phyloP scores from a whole-genome alignment of 345 rosid genomes.

The Barbarea vulgaris region DNA sequence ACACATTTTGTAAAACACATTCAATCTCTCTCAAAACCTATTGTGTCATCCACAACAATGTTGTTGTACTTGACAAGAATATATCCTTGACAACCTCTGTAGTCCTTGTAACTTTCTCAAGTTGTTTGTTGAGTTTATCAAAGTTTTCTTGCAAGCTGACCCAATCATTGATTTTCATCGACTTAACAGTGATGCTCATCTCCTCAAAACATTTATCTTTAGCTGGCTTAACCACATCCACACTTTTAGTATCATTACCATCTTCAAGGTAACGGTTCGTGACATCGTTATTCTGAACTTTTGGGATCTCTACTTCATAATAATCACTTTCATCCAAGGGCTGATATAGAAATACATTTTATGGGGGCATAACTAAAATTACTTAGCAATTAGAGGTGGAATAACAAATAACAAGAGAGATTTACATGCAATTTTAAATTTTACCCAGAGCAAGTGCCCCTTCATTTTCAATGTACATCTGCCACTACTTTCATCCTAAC shows the following conservation, averaged over 20 bases:
- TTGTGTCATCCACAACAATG: too few relatives aligned
- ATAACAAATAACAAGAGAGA: too few relatives aligned
- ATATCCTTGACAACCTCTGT: conserved; percentile 74
- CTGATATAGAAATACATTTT: too few relatives aligned
- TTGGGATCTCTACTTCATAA: conserved; percentile 59
- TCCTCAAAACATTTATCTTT: conserved; percentile 93
- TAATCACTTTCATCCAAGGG: conserved; percentile 29
- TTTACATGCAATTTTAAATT: too few relatives aligned
- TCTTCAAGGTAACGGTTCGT: conserved; percentile 61
- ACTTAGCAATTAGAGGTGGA: too few relatives aligned
- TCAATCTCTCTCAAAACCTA: too few relatives aligned
- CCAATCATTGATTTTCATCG: conserved; percentile 98
- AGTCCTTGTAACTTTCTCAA: conserved; percentile 88
- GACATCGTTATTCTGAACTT: conserved; percentile 42
- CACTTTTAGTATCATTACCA: conserved; percentile 49
- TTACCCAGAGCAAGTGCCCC: too few relatives aligned
- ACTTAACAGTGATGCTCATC: conserved; percentile 69
- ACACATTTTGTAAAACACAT: background rate
- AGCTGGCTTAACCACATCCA: conserved; percentile 77
- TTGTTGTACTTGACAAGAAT: too few relatives aligned
- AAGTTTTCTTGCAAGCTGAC: conserved; percentile 82
- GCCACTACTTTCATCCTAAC: too few relatives aligned
- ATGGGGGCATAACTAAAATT: too few relatives aligned
- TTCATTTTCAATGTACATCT: too few relatives aligned
- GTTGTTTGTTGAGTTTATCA: conserved; percentile 92